Conservation (phyloP, 2,329 filamentous ascomycete genomes). For the Cryphonectria naterciae region DNA sequence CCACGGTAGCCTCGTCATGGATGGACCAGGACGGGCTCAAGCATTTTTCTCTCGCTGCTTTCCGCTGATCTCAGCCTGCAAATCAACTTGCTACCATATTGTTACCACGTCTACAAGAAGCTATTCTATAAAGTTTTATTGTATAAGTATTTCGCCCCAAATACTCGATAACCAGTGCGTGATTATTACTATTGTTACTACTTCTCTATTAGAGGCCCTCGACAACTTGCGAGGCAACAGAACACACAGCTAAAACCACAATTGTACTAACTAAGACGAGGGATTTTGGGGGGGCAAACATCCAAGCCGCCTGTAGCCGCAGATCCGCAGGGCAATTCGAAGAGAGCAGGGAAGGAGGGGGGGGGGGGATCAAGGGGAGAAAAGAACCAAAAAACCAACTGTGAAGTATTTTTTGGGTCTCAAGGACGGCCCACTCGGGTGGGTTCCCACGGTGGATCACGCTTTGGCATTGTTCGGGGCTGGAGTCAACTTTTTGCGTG, state of each 20-base stretch:
- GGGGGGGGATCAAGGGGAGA: background rate
- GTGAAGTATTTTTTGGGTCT: background rate
- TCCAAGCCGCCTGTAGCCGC: background rate
- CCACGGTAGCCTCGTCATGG: background rate
- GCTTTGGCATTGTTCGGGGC: background rate
- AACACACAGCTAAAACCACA: background rate
- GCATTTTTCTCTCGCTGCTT: background rate
- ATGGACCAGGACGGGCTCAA: background rate
- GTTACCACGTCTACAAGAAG: too few species aligned
- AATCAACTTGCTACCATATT: too few species aligned
- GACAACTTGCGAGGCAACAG: background rate
- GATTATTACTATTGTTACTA: background rate
- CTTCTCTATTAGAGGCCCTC: background rate
- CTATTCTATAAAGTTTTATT: too few species aligned
- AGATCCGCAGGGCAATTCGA: background rate
- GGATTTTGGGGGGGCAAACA: background rate
- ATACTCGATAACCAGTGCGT: background rate
- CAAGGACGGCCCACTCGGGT: background rate
- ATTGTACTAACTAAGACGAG: background rate
- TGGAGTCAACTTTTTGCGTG: background rate
- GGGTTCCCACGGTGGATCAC: slow-evolving; percentile 6
- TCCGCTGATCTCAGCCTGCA: background rate
- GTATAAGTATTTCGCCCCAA: too few species aligned
- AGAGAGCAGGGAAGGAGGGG: too few species aligned
- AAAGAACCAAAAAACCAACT: background rate